Base-by-base conservation (phyloP, 2,329 filamentous ascomycete genomes). In the Periconia sp. region DNA sequence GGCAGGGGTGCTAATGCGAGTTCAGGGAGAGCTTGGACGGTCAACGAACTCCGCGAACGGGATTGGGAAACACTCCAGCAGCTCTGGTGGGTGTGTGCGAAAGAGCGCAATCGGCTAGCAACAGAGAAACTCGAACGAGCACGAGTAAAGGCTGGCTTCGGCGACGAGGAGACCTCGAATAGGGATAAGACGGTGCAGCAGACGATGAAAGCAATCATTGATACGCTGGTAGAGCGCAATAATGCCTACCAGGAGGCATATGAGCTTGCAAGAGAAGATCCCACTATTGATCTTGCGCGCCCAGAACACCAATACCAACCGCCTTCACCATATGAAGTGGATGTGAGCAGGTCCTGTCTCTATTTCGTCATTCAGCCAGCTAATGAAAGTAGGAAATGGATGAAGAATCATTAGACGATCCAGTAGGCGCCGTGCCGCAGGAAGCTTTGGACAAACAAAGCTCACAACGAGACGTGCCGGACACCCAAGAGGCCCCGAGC, bases 11-110 rank as follows among this genome's bases (percentile, higher is more conserved):
- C 17, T 43, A 29, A 50, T 44, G 22, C 36, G 5, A 30, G 28
- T 12, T 26, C 50, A 84, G 81, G 94, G 12, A 83, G 94, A 40
- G 77, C 84, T 19, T 99, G 94, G 94, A 84, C 81, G 9, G 84
- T 88, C 6, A 83, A 89, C 72, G 94, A 99, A 75, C 78, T 99
- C 62, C 82, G 92, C 51, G 79, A 82, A 51, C 96, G 96, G 75
- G 90, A 87, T 51, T 99, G 91, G 89, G 89, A 96, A 49, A 92
- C 97, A 69, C 74, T 99, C 59, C 92, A 97, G 71, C 78, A 79
- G 49, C 78, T 99, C 63, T 99, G 92, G 91, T 99, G 92, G 90
- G 82, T 91, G 41, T 97, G 94, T 68, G 81, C 87, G 47, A 91
- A 89, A 74, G 94, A 99, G 75, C 80, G 88, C 61, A 99, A 99